Evolutionary conservation across 106 monocot genomes (phyloP), one percentile per base, ranked within the genome.

Genomic region (Allium fistulosum): DNA sequence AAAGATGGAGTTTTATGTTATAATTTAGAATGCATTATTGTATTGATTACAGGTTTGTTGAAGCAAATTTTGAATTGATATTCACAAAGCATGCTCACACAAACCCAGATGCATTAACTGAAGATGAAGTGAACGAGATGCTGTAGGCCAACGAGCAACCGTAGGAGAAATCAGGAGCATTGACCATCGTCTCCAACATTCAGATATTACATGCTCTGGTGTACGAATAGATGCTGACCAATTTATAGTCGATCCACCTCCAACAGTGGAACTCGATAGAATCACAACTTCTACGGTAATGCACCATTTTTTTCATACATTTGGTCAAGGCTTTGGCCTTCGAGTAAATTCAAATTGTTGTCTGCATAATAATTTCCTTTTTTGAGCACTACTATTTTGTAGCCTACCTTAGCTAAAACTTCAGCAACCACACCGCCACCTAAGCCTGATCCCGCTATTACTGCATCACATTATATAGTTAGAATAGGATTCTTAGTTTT

Each of bases 321-420:
- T 7, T 26, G 18, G 17, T 74, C 71, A 61, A 83, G 28, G 18
- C 80, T 12, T 1, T 70, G 61, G 68, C 80, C n/a, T n/a, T n/a
- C n/a, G n/a, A n/a, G n/a, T n/a, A n/a, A n/a, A n/a, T n/a, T n/a
- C n/a, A n/a, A n/a, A n/a, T n/a, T n/a, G n/a, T n/a, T n/a, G n/a
- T n/a, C n/a, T n/a, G n/a, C n/a, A n/a, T n/a, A n/a, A n/a, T 83
- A 83, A 67, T 37, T 48, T 10, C 86, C 86, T 51, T 87, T 87
- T 71, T 87, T 83, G 13, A 87, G 53, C 64, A 87, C 86, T 26
- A 87, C 49, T n/a, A 87, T 80, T 53, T 87, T 87, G 76, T 83
- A 77, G 2, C 86, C 86, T 0, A 76, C 83, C 3, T 27, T 50
- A 4, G 86, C 86, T 9, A 87, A 77, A 51, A 87, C 74, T 10